Percentiles rank a stretch among this genome's conserved stretches.
Evolutionary conservation across 768 basidiomycete species (phyloP).

Genomic region (Tulasnella sp.): DNA sequence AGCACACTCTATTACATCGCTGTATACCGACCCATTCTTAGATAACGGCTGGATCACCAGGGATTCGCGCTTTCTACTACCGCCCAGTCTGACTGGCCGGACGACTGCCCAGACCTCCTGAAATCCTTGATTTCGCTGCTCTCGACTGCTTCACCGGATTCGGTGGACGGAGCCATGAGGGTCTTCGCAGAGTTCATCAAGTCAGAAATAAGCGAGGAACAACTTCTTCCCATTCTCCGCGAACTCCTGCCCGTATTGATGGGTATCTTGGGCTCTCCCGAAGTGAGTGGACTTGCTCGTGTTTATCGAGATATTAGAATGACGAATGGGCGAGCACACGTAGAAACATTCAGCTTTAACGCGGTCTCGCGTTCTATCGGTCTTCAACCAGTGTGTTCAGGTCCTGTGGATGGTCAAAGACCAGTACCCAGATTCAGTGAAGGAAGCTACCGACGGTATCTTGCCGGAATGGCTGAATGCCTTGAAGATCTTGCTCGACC

Average conservation of each 20-base stretch:
- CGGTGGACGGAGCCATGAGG: slow-evolving; percentile 95
- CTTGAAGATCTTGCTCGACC: slow-evolving; percentile 72
- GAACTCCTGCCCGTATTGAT: slow-evolving; percentile 86
- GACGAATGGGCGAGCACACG: neutral
- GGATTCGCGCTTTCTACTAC: slow-evolving; percentile 87
- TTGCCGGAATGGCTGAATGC: slow-evolving; percentile 92
- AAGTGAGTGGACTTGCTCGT: slow-evolving; percentile 51
- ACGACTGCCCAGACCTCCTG: slow-evolving; percentile 92
- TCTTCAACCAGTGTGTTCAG: slow-evolving; percentile 87
- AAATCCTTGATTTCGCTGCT: slow-evolving; percentile 73
- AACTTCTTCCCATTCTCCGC: slow-evolving; percentile 88
- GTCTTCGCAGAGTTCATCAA: slow-evolving; percentile 94
- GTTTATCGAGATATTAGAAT: neutral
- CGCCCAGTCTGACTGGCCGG: slow-evolving; percentile 93
- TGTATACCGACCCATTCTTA: too few relatives aligned
- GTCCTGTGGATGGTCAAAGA: slow-evolving; percentile 96
- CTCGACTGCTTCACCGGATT: slow-evolving; percentile 67
- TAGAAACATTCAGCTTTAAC: slow-evolving; percentile 77
- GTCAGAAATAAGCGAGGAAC: slow-evolving; percentile 91
- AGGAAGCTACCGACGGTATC: slow-evolving; percentile 76
- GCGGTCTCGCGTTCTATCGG: slow-evolving; percentile 79
- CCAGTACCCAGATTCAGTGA: slow-evolving; percentile 83
- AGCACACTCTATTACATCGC: neutral
- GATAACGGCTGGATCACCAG: slow-evolving; percentile 47
- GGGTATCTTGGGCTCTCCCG: slow-evolving; percentile 70